Evolutionary conservation across 2,329 filamentous ascomycete species (phyloP), one percentile per base, ranked within the genome.

Genomic region (Sclerotinia minor): DNA sequence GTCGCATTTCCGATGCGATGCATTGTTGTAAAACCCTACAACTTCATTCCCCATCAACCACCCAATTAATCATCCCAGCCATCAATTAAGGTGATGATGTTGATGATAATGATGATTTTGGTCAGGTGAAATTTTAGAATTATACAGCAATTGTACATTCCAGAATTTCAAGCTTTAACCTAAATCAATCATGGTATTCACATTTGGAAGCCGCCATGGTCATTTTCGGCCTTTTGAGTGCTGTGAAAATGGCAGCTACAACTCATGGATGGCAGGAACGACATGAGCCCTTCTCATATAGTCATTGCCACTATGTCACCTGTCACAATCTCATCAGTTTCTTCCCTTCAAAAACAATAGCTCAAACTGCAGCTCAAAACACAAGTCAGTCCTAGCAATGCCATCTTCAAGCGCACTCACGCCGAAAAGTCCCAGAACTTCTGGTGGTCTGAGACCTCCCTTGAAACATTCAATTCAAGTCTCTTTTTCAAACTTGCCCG

Each of bases 401-500:
- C 13, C 29, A 60, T 47, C 57, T 13, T 29, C 57, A 60, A 47
- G 24, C 7, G 11, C 26, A 32, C 26, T n/a, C 41, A 8, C 57
- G 57, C 15, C 57, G 1, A 9, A 45, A n/a, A 21, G 44, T 0
- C 5, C 58, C 7, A 61, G 58, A 11, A 61, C 35, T 4, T 50
- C 45, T 8, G 15, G n/a, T 63, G 59, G 45, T 21, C 17, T 63
- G n/a, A 49, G 45, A 19, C 59, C 59, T 8, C 45, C 59, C 5
- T 15, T 63, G 24, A 63, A 50, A n/a, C 59, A 63, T 50, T 47
- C 59, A 2, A 41, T 63, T 38, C 59, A 63, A 13, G 32, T 63
- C 3, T 63, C 59, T 5, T 63, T 63, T 17, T 63, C 59, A 41
- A 63, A n/a, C 3, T 19, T 50, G 9, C 45, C 59, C 8, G 47